phyloP scores from a whole-genome alignment of 768 basidiomycete genomes.

The Mycena maculata region DNA sequence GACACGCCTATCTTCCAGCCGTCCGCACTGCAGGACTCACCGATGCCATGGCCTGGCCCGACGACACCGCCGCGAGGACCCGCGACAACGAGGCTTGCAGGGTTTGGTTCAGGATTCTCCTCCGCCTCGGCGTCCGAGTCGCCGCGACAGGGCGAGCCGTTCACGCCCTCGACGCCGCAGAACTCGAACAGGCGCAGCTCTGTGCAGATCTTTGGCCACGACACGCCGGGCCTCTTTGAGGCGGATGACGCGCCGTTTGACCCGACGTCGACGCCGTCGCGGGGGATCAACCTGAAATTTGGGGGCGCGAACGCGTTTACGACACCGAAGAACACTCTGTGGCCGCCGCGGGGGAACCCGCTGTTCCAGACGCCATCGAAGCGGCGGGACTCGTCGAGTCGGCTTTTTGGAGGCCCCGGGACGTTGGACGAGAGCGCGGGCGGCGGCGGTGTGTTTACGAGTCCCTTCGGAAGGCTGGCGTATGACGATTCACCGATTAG shows the following conservation, averaged over 20 bases:
- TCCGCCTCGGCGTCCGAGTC: slow-evolving; percentile 50
- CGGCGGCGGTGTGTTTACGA: slow-evolving; percentile 37
- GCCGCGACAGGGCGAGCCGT: slow-evolving; percentile 55
- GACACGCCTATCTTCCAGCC: slow-evolving; percentile 73
- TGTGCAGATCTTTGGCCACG: slow-evolving; percentile 27
- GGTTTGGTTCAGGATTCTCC: slow-evolving; percentile 44
- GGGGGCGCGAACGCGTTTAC: slow-evolving; percentile 64
- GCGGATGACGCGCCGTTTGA: slow-evolving; percentile 74
- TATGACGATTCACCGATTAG: slow-evolving; percentile 69
- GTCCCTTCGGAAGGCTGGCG: slow-evolving; percentile 40
- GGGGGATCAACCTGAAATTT: slow-evolving; percentile 79
- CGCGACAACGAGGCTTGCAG: slow-evolving; percentile 7
- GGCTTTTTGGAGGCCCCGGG: slow-evolving; percentile 43
- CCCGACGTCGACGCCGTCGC: slow-evolving; percentile 84
- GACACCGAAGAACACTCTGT: slow-evolving; percentile 69
- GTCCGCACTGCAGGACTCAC: slow-evolving; percentile 63
- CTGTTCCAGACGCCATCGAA: slow-evolving; percentile 67
- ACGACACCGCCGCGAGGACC: slow-evolving; percentile 31
- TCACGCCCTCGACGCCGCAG: slow-evolving; percentile 66
- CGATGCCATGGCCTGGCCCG: slow-evolving; percentile 58
- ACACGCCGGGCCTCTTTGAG: slow-evolving; percentile 53
- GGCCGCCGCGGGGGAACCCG: slow-evolving; percentile 56
- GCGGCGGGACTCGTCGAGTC: slow-evolving; percentile 44
- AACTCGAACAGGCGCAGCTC: slow-evolving; percentile 35
- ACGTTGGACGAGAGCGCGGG: slow-evolving; percentile 45